phyloP scores from a whole-genome alignment of 306 rosid species.

The Mimosa bimucronata region DNA sequence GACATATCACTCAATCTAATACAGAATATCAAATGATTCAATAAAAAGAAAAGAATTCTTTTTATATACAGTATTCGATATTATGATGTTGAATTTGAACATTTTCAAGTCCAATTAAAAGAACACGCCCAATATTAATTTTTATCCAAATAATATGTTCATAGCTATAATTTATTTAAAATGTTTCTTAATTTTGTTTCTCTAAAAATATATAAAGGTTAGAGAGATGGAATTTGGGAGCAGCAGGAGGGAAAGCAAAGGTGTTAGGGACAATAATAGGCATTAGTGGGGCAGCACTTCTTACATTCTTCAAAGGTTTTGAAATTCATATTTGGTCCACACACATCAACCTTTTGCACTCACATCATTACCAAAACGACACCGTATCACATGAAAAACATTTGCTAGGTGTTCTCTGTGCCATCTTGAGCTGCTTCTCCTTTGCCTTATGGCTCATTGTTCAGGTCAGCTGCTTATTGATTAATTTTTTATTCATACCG shows the following conservation, averaged over 20 bases:
- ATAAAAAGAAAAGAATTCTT: neutral
- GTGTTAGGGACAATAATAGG: constrained; percentile 49
- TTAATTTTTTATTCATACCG: neutral
- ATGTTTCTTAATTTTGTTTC: neutral
- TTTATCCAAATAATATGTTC: too few species aligned
- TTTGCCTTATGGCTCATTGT: constrained; percentile 50
- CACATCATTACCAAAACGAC: constrained; percentile 20
- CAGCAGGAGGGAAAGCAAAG: constrained; percentile 48
- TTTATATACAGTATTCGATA: too few species aligned
- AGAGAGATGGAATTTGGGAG: constrained; percentile 44
- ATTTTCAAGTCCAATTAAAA: neutral
- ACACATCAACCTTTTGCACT: constrained; percentile 37
- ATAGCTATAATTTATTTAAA: neutral
- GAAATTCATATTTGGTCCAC: constrained; percentile 43
- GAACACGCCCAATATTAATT: neutral
- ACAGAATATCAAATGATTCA: neutral
- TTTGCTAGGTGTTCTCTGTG: constrained; percentile 29
- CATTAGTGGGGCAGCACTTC: constrained; percentile 54
- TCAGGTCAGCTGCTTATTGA: constrained; percentile 40
- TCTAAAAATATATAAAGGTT: constrained; percentile 20
- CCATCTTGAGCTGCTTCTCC: constrained; percentile 33
- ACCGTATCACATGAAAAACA: constrained; percentile 2
- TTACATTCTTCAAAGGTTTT: constrained; percentile 53
- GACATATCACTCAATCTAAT: neutral
- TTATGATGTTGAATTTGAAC: neutral